Evolutionary conservation across 768 basidiomycete species (phyloP).

Genomic region (Leccinum uliginosum): DNA sequence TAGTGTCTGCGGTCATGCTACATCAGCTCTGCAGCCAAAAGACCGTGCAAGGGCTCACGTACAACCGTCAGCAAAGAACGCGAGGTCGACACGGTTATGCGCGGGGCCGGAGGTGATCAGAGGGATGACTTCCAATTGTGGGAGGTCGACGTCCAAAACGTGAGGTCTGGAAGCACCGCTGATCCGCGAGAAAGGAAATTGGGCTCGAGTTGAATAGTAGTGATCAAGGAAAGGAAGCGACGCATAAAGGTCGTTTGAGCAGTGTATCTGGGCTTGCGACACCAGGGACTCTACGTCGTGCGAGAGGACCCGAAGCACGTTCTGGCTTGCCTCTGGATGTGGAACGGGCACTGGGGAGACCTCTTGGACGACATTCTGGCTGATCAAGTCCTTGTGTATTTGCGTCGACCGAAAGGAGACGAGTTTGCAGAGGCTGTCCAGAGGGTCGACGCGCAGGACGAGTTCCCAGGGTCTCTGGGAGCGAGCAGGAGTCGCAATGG

Average conservation of each 20-base stretch:
- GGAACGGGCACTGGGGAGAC: conserved; percentile 11
- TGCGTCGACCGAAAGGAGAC: conserved; percentile 19
- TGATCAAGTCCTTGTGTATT: conserved; percentile 17
- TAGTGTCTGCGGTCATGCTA: conserved; percentile 40
- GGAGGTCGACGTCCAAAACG: conserved; percentile 21
- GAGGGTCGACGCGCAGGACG: conserved; percentile 16
- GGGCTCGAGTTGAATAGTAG: conserved; percentile 9
- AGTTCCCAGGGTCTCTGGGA: conserved; percentile 63
- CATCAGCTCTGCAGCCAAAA: neutral
- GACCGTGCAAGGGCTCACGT: conserved; percentile 24
- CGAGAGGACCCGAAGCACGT: conserved; percentile 19
- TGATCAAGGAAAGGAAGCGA: neutral
- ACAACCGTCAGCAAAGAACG: conserved; percentile 81
- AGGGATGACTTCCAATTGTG: conserved; percentile 51
- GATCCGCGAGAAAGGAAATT: conserved; percentile 11
- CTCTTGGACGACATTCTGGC: conserved; percentile 7
- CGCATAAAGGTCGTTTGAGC: conserved; percentile 20
- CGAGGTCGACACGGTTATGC: conserved; percentile 64
- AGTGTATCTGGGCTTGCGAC: conserved; percentile 19
- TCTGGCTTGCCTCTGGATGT: neutral
- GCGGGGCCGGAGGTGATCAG: conserved; percentile 59
- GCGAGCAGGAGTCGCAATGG: conserved; percentile 45
- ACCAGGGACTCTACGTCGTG: conserved; percentile 13
- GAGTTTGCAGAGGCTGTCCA: conserved; percentile 13
- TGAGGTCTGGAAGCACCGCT: neutral